A percentile compares a stretch with the other conserved stretches of the same genome.
Evolutionary conservation across 768 basidiomycete species (phyloP).

Genomic region (Tulasnella sp.): DNA sequence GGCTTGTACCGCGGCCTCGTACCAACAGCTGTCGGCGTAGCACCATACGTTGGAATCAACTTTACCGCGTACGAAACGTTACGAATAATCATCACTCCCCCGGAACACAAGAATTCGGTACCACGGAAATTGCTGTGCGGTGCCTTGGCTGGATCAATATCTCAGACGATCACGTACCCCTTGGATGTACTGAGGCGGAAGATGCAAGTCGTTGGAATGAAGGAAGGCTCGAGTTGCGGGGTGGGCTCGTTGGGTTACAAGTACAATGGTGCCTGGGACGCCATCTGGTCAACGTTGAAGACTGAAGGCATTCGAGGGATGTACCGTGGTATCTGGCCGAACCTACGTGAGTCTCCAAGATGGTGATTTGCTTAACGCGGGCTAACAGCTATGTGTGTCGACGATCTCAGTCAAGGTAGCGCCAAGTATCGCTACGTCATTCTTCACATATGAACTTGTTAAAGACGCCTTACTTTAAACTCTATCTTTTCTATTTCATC

Average conservation of each 20-base stretch:
- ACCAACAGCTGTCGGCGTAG: conserved; percentile 81
- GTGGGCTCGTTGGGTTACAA: conserved; percentile 45
- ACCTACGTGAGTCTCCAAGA: conserved; percentile 55
- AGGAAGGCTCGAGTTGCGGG: conserved; percentile 22
- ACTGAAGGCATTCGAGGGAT: conserved; percentile 70
- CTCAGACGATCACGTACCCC: conserved; percentile 91
- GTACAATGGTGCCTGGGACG: conserved; percentile 77
- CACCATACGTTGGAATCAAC: conserved; percentile 72
- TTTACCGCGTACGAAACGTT: conserved; percentile 89
- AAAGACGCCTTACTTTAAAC: conserved; percentile 7
- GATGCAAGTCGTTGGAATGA: conserved; percentile 89
- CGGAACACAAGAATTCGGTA: conserved; percentile 56
- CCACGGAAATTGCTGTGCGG: conserved; percentile 73
- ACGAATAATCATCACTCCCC: conserved; percentile 69
- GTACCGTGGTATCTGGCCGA: conserved; percentile 85
- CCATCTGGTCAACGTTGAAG: conserved; percentile 55
- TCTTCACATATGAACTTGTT: conserved; percentile 19
- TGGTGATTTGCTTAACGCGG: background rate
- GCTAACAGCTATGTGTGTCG: conserved; percentile 1
- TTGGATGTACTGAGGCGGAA: conserved; percentile 91
- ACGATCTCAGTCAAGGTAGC: conserved; percentile 68
- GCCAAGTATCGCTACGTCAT: conserved; percentile 75
- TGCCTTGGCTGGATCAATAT: conserved; percentile 83
- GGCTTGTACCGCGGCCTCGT: conserved; percentile 78
- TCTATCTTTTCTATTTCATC: background rate